Conservation (phyloP, 805 yeast species). For the Kodamaea hsintzibuensis region DNA sequence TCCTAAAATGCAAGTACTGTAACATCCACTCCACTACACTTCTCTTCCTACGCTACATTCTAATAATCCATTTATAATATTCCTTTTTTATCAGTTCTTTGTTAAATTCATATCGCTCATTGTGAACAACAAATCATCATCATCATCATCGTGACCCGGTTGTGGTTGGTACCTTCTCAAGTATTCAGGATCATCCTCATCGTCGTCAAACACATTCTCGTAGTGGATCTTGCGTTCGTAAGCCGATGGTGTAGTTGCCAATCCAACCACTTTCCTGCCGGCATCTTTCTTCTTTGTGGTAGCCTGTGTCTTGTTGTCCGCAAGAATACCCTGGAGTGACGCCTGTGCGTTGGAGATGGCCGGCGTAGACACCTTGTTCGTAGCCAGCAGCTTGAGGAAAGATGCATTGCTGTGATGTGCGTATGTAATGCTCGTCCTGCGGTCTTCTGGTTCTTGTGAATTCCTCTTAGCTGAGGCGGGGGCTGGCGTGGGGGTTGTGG, state of each 20-base stretch:
- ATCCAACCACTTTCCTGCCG: slow-evolving; percentile 22
- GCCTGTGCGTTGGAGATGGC: slow-evolving; percentile 27
- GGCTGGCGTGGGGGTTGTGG: background rate
- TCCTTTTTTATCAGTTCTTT: slow-evolving; percentile 7
- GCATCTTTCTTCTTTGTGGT: slow-evolving; percentile 9
- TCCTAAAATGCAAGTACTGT: background rate
- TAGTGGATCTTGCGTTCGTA: slow-evolving; percentile 28
- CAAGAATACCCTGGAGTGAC: slow-evolving; percentile 7
- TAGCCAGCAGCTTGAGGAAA: slow-evolving; percentile 18
- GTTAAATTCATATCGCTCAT: slow-evolving; percentile 69
- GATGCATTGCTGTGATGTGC: slow-evolving; percentile 14
- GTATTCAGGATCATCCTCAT: slow-evolving; percentile 45
- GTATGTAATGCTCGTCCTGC: slow-evolving; percentile 8
- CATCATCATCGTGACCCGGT: slow-evolving; percentile 32
- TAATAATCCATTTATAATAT: background rate
- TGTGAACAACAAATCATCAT: slow-evolving; percentile 65
- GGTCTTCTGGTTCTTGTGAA: slow-evolving; percentile 2
- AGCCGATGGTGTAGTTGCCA: slow-evolving; percentile 39
- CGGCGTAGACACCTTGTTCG: slow-evolving; percentile 22
- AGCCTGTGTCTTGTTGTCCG: background rate
- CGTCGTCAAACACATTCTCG: slow-evolving; percentile 45
- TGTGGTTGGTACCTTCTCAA: slow-evolving; percentile 2
- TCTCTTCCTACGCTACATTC: background rate
- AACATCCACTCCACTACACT: background rate
- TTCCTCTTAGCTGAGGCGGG: background rate